Evolutionary conservation across 768 basidiomycete genomes (phyloP).

Genomic region (Amanita rimosa): DNA sequence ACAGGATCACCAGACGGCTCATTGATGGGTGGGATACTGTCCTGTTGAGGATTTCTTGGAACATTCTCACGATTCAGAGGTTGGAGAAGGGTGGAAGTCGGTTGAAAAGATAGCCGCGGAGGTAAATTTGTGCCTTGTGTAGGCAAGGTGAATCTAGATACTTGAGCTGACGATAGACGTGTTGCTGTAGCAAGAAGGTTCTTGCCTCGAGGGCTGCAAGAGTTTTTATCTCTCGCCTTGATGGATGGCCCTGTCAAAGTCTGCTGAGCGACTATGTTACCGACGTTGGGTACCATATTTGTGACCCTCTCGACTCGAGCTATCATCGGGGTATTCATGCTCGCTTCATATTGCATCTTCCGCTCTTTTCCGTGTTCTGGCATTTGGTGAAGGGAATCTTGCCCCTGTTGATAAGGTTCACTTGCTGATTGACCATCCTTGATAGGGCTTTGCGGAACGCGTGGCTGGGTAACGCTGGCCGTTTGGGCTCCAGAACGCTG

Average conservation of each 20-base stretch:
- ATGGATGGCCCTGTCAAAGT: not conserved
- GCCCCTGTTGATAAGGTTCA: too few species aligned
- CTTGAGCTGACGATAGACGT: not conserved
- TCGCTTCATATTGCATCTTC: slow-evolving; percentile 18
- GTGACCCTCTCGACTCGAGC: slow-evolving; percentile 17
- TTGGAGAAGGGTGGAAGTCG: not conserved
- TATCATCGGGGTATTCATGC: slow-evolving; percentile 15
- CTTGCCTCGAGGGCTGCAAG: not conserved
- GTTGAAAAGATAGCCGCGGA: not conserved
- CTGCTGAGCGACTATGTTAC: slow-evolving; percentile 3
- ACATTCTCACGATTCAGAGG: not conserved
- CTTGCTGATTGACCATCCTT: too few species aligned
- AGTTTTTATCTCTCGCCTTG: not conserved
- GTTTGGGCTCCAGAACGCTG: not conserved
- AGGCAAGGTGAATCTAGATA: not conserved
- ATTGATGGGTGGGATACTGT: not conserved
- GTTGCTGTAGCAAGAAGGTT: not conserved
- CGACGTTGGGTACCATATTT: not conserved
- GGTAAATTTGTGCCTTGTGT: not conserved
- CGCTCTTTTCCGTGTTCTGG: slow-evolving; percentile 12
- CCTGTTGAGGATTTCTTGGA: not conserved
- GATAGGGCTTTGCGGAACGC: not conserved
- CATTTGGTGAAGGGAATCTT: too few species aligned
- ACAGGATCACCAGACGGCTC: not conserved
- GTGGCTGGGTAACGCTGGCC: not conserved